These are phyloP conservation scores for Cordyceps sp. DNA, from an alignment of 2,329 filamentous ascomycete species.

Conservation along the genomic window DNA sequence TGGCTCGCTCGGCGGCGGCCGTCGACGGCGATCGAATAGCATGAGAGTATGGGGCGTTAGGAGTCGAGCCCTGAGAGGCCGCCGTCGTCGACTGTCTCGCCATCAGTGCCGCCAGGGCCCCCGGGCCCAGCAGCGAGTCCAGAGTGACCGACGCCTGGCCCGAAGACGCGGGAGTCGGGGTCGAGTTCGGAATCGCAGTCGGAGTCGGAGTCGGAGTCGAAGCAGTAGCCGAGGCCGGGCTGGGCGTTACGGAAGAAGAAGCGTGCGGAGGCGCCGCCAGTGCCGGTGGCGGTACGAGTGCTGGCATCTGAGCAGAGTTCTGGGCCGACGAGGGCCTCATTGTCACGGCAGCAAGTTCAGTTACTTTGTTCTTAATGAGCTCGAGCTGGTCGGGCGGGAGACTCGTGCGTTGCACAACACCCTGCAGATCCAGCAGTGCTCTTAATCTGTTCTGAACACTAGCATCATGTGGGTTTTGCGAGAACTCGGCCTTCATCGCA, in stretches of 20 bases:
- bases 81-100: constrained; percentile 30
- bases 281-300: constrained; percentile 15
- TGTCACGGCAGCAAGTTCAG: constrained; percentile 51
- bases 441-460: constrained; percentile 65
- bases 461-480: constrained; percentile 58
- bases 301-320: constrained; percentile 21
- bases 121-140: constrained; percentile 41
- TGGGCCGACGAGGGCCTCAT: constrained; percentile 32
- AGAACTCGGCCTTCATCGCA: constrained; percentile 56
- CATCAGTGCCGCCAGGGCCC: constrained; percentile 42
- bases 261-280: constrained; percentile 14
- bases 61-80: constrained; percentile 30
- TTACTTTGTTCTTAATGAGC: constrained; percentile 72
- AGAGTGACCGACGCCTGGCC: constrained; percentile 27
- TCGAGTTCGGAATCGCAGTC: constrained; percentile 7
- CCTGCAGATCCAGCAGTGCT: constrained; percentile 70
- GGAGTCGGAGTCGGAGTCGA: not conserved
- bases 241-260: constrained; percentile 16
- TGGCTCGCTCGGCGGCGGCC: constrained; percentile 19
- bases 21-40: constrained; percentile 34
- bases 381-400: constrained; percentile 69
- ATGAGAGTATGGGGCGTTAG: constrained; percentile 17
- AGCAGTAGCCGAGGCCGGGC: constrained; percentile 11
- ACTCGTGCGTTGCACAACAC: constrained; percentile 55
- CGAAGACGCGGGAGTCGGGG: constrained; percentile 14